Conservation (phyloP, 495 filamentous ascomycete genomes). For the Glarea lozoyensis region DNA sequence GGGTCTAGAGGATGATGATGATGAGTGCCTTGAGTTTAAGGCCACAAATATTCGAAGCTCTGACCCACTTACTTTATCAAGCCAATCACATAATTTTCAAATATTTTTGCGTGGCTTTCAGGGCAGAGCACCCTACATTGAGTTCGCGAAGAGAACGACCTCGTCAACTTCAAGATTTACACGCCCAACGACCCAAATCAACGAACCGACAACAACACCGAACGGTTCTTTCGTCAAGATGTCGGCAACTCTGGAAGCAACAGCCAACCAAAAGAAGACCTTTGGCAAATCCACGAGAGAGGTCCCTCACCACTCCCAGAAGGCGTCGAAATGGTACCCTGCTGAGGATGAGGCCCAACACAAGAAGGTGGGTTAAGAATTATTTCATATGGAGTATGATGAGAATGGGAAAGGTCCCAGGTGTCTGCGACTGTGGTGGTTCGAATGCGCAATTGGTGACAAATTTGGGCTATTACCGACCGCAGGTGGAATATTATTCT, state of each 20-base stretch:
- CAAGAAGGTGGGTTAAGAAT: constrained; percentile 69
- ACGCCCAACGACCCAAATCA: constrained; percentile 17
- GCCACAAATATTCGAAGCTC: no score
- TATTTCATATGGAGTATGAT: background rate
- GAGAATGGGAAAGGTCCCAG: no score
- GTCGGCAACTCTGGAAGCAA: constrained; percentile 41
- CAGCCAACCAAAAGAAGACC: constrained; percentile 69
- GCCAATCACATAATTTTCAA: constrained; percentile 4
- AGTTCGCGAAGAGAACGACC: constrained; percentile 2
- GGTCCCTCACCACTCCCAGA: constrained; percentile 73
- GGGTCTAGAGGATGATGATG: no score
- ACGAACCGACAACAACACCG: constrained; percentile 18
- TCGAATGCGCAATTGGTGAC: no score
- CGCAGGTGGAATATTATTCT: no score
- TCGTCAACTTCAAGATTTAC: constrained; percentile 5
- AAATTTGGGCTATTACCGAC: no score
- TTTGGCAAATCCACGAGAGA: constrained; percentile 95
- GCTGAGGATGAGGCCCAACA: constrained; percentile 84
- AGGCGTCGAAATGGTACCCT: constrained; percentile 99
- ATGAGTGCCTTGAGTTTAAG: no score
- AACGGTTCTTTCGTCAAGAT: constrained; percentile 39
- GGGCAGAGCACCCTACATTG: constrained; percentile 3
- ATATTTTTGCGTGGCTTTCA: constrained; percentile 1
- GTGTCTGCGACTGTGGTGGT: constrained; percentile 5
- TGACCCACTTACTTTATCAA: no score